Evolutionary conservation across 106 monocot species (phyloP).

Genomic region (Dendrobium huoshanense): DNA sequence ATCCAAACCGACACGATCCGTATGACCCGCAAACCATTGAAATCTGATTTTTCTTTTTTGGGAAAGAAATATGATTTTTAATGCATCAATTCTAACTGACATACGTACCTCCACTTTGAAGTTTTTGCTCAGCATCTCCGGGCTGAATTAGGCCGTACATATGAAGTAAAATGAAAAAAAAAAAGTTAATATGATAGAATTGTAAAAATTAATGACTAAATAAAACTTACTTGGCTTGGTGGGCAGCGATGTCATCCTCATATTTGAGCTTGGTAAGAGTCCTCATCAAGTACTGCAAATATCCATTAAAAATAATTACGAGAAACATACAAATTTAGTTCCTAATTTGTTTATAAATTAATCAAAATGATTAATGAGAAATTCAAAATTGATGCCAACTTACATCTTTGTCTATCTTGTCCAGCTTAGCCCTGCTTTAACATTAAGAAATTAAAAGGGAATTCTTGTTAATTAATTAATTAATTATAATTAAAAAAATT

Average conservation of each 20-base stretch:
- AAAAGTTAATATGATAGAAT: no score
- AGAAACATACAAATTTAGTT: background rate
- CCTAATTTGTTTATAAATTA: no score
- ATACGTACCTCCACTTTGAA: no score
- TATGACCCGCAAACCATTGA: no score
- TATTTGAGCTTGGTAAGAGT: slow-evolving; percentile 70
- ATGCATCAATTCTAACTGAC: no score
- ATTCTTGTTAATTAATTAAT: background rate
- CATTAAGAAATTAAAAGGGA: background rate
- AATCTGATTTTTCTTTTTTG: no score
- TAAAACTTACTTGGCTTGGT: slow-evolving; percentile 31
- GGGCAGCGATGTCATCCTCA: slow-evolving; percentile 57
- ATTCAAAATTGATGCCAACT: background rate
- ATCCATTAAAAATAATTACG: slow-evolving; percentile 2
- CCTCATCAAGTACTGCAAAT: slow-evolving; percentile 33
- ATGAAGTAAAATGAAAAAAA: no score
- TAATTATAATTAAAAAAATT: background rate
- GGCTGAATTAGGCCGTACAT: no score
- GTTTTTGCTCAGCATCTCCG: no score
- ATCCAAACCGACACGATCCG: no score
- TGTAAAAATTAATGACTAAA: no score
- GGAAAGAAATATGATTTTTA: no score
- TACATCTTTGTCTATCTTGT: slow-evolving; percentile 42
- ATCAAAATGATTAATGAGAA: background rate
- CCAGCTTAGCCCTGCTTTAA: slow-evolving; percentile 21